Percentiles rank a stretch among this genome's conserved stretches.
Conservation (phyloP, 306 rosid genomes). For the Vicia sativa region DNA sequence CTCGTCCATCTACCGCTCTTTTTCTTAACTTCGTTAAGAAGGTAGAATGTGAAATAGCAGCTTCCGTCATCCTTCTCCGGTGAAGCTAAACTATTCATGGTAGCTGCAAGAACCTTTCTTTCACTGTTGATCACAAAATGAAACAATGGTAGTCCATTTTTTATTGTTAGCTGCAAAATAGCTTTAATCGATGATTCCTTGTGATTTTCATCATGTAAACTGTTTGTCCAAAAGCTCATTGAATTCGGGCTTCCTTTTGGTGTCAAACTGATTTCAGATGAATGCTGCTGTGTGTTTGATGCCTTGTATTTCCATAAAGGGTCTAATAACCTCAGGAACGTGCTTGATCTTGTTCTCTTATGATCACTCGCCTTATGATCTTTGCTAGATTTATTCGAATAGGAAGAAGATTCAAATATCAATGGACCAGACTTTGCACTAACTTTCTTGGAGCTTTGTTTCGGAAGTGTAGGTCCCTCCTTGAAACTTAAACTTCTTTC, state of each 20-base stretch:
- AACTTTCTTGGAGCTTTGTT: slow-evolving; percentile 51
- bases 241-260: slow-evolving; percentile 49
- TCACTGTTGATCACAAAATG: slow-evolving; percentile 62
- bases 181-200: slow-evolving; percentile 63
- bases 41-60: slow-evolving; percentile 68
- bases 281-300: slow-evolving; percentile 43
- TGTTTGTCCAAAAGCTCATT: slow-evolving; percentile 41
- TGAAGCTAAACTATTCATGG: slow-evolving; percentile 56
- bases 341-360: slow-evolving; percentile 71
- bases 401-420: slow-evolving; percentile 50
- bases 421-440: slow-evolving; percentile 73
- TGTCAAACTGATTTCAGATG: slow-evolving; percentile 37
- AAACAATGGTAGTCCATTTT: slow-evolving; percentile 75
- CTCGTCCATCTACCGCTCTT: slow-evolving; percentile 75
- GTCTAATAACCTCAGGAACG: slow-evolving; percentile 72
- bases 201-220: slow-evolving; percentile 47
- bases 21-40: slow-evolving; percentile 75
- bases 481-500: slow-evolving; percentile 92
- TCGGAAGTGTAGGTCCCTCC: slow-evolving; percentile 63
- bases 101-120: slow-evolving; percentile 67
- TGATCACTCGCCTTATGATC: slow-evolving; percentile 59
- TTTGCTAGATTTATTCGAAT: slow-evolving; percentile 42
- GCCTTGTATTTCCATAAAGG: slow-evolving; percentile 71
- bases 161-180: slow-evolving; percentile 67
- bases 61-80: slow-evolving; percentile 63